Conservation (phyloP, 2,329 filamentous ascomycete species). For the Aphanoascus verrucosus region DNA sequence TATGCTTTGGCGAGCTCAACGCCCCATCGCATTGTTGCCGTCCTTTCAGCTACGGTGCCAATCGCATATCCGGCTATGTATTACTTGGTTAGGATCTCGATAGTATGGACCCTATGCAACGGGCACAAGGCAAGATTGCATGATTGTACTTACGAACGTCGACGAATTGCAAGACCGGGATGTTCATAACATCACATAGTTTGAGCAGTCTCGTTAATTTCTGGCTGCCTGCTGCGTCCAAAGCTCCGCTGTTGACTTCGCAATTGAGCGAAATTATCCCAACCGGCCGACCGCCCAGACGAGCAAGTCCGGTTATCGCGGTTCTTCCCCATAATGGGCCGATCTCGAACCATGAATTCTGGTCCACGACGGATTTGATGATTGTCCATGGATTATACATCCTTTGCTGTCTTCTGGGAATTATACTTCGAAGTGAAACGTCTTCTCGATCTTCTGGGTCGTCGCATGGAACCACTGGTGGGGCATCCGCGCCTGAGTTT, state of each 20-base stretch:
- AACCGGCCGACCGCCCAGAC: conserved; percentile 47
- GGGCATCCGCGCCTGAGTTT: conserved; percentile 45
- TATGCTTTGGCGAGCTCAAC: conserved; percentile 52
- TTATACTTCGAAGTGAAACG: conserved; percentile 43
- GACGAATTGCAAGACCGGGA: conserved; percentile 53
- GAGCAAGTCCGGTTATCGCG: conserved; percentile 50
- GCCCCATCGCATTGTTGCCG: conserved; percentile 55
- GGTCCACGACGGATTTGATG: conserved; percentile 48
- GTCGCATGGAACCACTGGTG: conserved; percentile 38
- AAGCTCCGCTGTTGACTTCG: conserved; percentile 50
- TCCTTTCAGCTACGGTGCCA: conserved; percentile 52
- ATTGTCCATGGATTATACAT: conserved; percentile 52
- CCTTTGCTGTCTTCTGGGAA: conserved; percentile 47
- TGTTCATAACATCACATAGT: conserved; percentile 55
- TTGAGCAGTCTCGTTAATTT: conserved; percentile 52
- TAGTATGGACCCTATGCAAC: no score
- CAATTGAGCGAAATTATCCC: conserved; percentile 52
- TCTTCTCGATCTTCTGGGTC: conserved; percentile 44
- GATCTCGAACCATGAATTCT: conserved; percentile 52
- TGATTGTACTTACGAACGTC: conserved; percentile 41
- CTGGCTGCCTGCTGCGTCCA: conserved; percentile 51
- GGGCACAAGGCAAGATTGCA: neutral
- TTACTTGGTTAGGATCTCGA: conserved; percentile 9
- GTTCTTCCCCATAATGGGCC: conserved; percentile 53
- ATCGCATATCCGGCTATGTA: conserved; percentile 48